phyloP scores from a whole-genome alignment of 305 asterid species.

The Fraxinus dipetala region DNA sequence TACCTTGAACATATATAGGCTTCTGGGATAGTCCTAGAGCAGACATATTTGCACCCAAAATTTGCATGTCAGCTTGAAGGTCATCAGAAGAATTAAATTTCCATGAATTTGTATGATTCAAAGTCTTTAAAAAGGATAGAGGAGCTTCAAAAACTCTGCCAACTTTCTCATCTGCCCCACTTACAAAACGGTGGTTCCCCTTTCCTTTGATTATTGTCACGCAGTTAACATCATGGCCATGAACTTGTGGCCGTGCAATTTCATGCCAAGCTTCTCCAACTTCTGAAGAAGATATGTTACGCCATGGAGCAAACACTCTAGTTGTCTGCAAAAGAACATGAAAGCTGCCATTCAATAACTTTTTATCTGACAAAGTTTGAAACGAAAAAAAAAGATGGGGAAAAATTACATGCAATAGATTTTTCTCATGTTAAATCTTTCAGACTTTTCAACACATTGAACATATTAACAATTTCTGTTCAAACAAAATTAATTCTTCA shows the following conservation, averaged over 20 bases:
- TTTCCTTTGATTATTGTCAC: slow-evolving; percentile 68
- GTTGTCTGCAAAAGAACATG: slow-evolving; percentile 60
- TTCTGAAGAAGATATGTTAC: slow-evolving; percentile 32
- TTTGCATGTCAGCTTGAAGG: slow-evolving; percentile 61
- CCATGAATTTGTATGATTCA: slow-evolving; percentile 54
- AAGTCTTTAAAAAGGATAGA: slow-evolving; percentile 77
- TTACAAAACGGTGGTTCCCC: slow-evolving; percentile 81
- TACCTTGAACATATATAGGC: slow-evolving; percentile 87
- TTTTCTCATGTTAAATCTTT: neutral
- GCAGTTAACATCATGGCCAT: slow-evolving; percentile 92
- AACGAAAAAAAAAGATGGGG: neutral
- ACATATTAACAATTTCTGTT: neutral
- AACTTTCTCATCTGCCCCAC: slow-evolving; percentile 98
- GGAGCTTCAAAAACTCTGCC: slow-evolving; percentile 95
- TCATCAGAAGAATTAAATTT: slow-evolving; percentile 44
- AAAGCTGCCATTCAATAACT: slow-evolving; percentile 11
- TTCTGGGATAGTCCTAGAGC: slow-evolving; percentile 95
- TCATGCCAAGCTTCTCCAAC: slow-evolving; percentile 79
- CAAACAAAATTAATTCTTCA: neutral
- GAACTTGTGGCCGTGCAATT: slow-evolving; percentile 98
- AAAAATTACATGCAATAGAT: neutral
- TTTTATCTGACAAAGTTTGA: slow-evolving; percentile 6
- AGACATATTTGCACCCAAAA: slow-evolving; percentile 96
- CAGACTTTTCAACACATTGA: neutral
- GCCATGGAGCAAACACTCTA: slow-evolving; percentile 81